These are phyloP conservation scores for Paraphysoderma sedebokerense DNA, from an alignment of 371 early-diverging fungal genomes.

Conservation along the genomic window DNA sequence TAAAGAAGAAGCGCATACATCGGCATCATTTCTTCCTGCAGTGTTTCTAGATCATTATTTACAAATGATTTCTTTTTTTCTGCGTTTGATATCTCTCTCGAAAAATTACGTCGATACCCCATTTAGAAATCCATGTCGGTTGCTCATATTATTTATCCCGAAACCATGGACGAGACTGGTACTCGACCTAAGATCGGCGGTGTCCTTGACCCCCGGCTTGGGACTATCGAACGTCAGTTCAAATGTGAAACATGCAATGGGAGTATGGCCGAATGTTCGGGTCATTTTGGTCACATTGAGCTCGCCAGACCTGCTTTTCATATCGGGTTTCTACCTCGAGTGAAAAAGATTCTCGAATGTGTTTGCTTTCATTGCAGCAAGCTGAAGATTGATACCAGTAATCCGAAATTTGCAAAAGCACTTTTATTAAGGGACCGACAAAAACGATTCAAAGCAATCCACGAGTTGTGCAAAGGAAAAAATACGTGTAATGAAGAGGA, in stretches of 20 bases:
- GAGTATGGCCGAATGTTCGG: conserved; percentile 92
- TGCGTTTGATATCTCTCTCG: not conserved
- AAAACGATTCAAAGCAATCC: conserved; percentile 67
- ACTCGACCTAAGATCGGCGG: conserved; percentile 71
- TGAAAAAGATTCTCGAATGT: conserved; percentile 98
- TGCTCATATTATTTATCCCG: conserved; percentile 87
- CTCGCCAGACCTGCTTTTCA: conserved; percentile 97
- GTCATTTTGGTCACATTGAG: conserved; percentile 99
- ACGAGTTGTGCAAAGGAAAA: conserved; percentile 79
- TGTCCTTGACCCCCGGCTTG: conserved; percentile 95
- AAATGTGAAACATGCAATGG: conserved; percentile 97
- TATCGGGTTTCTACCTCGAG: conserved; percentile 21
- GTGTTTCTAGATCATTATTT: not conserved
- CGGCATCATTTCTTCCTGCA: no score
- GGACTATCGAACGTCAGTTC: conserved; percentile 96
- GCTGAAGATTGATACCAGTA: conserved; percentile 65
- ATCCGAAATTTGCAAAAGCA: conserved; percentile 16
- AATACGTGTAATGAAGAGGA: conserved; percentile 76
- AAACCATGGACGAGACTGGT: conserved; percentile 83
- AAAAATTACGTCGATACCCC: not conserved
- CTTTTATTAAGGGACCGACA: conserved; percentile 55
- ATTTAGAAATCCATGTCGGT: conserved; percentile 89
- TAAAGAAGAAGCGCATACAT: not conserved
- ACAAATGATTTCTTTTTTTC: not conserved
- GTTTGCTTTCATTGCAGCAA: conserved; percentile 98